Conservation (phyloP, 768 basidiomycete genomes). For the Gloeophyllum trabeum region DNA sequence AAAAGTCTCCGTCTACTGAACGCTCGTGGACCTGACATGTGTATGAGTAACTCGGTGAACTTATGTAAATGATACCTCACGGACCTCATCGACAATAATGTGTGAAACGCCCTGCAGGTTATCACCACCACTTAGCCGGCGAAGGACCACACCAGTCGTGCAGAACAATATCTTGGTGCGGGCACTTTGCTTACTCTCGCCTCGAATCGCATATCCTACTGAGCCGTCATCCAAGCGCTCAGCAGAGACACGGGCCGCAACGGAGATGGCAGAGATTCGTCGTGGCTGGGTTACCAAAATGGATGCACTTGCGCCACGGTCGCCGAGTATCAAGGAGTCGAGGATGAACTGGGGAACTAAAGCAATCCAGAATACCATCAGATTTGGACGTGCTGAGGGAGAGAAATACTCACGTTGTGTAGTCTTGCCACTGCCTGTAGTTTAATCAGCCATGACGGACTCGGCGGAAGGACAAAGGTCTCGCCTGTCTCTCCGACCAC, state of each 20-base stretch:
- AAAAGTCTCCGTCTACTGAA: slow-evolving; percentile 82
- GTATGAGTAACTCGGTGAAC: background rate
- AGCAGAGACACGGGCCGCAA: slow-evolving; percentile 76
- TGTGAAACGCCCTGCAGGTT: slow-evolving; percentile 64
- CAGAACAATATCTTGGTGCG: slow-evolving; percentile 79
- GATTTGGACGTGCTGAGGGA: background rate
- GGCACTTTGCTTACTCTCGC: slow-evolving; percentile 59
- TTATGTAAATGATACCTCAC: slow-evolving; percentile 4
- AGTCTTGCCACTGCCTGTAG: slow-evolving; percentile 77
- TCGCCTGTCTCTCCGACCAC: slow-evolving; percentile 86
- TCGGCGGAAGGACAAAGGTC: slow-evolving; percentile 5
- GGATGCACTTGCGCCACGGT: slow-evolving; percentile 50
- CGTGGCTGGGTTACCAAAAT: slow-evolving; percentile 89
- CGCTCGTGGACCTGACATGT: slow-evolving; percentile 73
- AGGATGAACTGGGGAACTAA: slow-evolving; percentile 84
- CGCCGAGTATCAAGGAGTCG: slow-evolving; percentile 61
- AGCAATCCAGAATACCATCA: background rate
- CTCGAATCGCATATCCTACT: slow-evolving; percentile 84
- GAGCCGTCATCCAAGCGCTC: slow-evolving; percentile 70
- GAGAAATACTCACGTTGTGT: slow-evolving; percentile 50
- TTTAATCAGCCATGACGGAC: background rate
- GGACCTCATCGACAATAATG: slow-evolving; percentile 83
- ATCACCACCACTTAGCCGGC: slow-evolving; percentile 68
- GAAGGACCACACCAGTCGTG: slow-evolving; percentile 87
- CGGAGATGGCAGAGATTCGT: slow-evolving; percentile 79